These are phyloP conservation scores for Ligustrum vulgare DNA, from an alignment of 257 asterid genomes.

Conservation along the genomic window DNA sequence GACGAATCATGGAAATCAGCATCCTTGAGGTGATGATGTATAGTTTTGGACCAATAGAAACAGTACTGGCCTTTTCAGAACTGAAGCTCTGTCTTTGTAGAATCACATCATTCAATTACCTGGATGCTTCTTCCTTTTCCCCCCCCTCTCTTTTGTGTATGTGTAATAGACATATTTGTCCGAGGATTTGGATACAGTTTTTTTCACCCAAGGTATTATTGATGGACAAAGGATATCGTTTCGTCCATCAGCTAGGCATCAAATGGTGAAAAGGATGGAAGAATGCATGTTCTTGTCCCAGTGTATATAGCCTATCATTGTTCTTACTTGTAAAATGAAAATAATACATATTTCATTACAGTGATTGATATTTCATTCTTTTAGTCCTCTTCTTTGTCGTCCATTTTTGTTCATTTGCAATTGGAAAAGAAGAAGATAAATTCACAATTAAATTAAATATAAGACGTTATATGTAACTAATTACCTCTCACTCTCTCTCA, in stretches of 20 bases:
- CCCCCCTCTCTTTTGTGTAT: conserved; percentile 8
- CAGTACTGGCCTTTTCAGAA: conserved; percentile 9
- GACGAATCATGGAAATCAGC: background rate
- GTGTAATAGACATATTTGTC: background rate
- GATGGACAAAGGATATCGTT: background rate
- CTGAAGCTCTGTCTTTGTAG: background rate
- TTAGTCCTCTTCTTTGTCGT: background rate
- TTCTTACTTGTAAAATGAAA: conserved; percentile 2
- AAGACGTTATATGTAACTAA: background rate
- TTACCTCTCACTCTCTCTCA: background rate
- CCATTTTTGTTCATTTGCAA: background rate
- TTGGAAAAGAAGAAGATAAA: background rate
- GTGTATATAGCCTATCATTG: conserved; percentile 12
- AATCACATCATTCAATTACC: conserved; percentile 3
- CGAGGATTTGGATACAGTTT: background rate
- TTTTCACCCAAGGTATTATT: background rate
- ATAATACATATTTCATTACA: background rate
- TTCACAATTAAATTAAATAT: too few species aligned
- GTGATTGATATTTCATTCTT: background rate
- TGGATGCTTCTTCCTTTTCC: background rate
- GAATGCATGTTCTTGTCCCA: background rate
- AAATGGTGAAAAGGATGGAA: background rate
- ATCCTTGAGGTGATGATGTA: conserved; percentile 7
- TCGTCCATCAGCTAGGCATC: background rate
- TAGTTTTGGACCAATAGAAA: conserved; percentile 11